Conservation (phyloP, 192 early-diverging fungal species). For the Mortierella antarctica region DNA sequence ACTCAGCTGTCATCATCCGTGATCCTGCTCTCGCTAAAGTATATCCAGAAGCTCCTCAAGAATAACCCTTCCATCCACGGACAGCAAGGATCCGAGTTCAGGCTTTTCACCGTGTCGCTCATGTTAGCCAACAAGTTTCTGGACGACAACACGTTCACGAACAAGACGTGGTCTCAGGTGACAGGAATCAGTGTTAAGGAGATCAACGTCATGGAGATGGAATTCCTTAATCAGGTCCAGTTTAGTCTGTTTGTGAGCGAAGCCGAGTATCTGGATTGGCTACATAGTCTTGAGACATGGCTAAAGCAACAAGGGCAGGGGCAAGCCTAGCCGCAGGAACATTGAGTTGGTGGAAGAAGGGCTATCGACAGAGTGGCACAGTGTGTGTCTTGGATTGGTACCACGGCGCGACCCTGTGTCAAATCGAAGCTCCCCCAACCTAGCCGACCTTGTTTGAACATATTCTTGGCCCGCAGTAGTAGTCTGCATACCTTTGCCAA, state of each 20-base stretch:
- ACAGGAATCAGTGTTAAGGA: constrained; percentile 81
- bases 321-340: constrained; percentile 16
- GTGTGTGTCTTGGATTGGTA: neutral
- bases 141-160: constrained; percentile 91
- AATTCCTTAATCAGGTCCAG: constrained; percentile 80
- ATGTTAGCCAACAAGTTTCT: constrained; percentile 88
- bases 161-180: constrained; percentile 89
- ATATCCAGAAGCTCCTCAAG: constrained; percentile 67
- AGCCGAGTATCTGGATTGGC: constrained; percentile 77
- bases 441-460: too few relatives aligned
- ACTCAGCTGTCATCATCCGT: constrained; percentile 71
- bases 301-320: constrained; percentile 41
- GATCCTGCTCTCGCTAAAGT: constrained; percentile 71
- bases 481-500: too few relatives aligned
- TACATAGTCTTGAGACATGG: constrained; percentile 53
- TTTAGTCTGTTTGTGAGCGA: constrained; percentile 77
- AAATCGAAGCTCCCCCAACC: too few relatives aligned
- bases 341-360: neutral
- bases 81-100: constrained; percentile 78
- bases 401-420: too few relatives aligned
- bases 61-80: constrained; percentile 66
- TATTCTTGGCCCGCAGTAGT: too few relatives aligned
- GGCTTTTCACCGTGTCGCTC: constrained; percentile 83
- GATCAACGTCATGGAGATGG: constrained; percentile 88
- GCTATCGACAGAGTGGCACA: constrained; percentile 12